Conservation (phyloP, 2,329 filamentous ascomycete species). For the Chaetothyriales sp. region DNA sequence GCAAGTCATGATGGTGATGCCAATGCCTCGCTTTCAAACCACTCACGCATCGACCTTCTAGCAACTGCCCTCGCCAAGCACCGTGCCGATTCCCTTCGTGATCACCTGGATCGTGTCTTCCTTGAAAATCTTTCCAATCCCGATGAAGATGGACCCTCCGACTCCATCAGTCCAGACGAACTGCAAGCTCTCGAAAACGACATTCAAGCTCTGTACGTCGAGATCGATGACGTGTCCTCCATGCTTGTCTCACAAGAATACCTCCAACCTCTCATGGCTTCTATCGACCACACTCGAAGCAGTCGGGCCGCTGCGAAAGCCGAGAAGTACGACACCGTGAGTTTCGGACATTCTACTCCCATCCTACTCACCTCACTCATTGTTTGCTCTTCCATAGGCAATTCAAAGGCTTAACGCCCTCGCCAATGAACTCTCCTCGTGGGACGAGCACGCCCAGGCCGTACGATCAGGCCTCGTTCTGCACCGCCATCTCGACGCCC, state of each 20-base stretch:
- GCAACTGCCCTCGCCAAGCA: conserved; percentile 7
- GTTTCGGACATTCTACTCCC: neutral
- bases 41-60: conserved; percentile 3
- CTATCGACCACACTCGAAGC: neutral
- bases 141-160: neutral
- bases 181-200: conserved; percentile 6
- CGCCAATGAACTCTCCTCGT: neutral
- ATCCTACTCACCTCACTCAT: neutral
- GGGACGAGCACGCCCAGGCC: neutral
- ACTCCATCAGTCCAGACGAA: neutral
- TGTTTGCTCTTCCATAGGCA: neutral
- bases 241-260: conserved; percentile 14
- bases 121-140: conserved; percentile 6
- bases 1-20: neutral
- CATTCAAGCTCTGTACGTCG: conserved; percentile 11
- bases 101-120: conserved; percentile 12
- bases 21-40: neutral
- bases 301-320: neutral
- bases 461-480: neutral
- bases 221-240: conserved; percentile 14
- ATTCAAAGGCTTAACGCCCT: neutral
- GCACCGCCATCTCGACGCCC: neutral
- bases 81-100: conserved; percentile 6
- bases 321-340: neutral
- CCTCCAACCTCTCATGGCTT: neutral